These are phyloP conservation scores for Hanseniaspora uvarum DNA, from an alignment of 1,139 yeast genomes.

Conservation along the genomic window DNA sequence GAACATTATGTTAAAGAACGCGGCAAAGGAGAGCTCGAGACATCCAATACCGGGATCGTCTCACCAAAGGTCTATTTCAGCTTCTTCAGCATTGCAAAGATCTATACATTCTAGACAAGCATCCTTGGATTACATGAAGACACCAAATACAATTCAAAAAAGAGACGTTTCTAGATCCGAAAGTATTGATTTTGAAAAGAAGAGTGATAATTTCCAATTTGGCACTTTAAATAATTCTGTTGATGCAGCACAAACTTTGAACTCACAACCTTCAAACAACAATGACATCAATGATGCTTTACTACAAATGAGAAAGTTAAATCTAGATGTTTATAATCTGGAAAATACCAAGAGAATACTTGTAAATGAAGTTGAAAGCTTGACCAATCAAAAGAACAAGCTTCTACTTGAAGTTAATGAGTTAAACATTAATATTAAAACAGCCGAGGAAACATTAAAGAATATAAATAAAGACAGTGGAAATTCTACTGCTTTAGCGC, in stretches of 20 bases:
- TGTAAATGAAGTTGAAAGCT: constrained; percentile 29
- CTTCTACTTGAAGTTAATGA: constrained; percentile 5
- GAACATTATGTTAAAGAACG: constrained; percentile 12
- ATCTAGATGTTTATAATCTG: constrained; percentile 29
- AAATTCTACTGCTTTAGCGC: neutral
- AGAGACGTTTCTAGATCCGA: neutral
- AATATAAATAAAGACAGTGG: neutral
- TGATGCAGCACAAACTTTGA: neutral
- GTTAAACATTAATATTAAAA: neutral
- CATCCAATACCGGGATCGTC: neutral
- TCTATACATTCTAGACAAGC: constrained; percentile 14
- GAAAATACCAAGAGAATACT: constrained; percentile 29
- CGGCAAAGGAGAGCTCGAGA: constrained; percentile 2
- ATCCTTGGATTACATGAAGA: constrained; percentile 13
- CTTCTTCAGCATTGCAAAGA: constrained; percentile 11
- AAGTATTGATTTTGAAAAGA: neutral
- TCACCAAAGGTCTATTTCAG: constrained; percentile 8
- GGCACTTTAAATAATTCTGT: neutral
- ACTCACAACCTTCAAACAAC: neutral
- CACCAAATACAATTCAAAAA: neutral
- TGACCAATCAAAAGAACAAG: constrained; percentile 23
- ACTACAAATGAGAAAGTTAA: constrained; percentile 27
- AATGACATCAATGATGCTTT: constrained; percentile 4
- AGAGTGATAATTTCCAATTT: constrained; percentile 5
- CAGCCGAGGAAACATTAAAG: neutral